phyloP scores from a whole-genome alignment of 257 asterid genomes.

The Craterostigma plantagineum region DNA sequence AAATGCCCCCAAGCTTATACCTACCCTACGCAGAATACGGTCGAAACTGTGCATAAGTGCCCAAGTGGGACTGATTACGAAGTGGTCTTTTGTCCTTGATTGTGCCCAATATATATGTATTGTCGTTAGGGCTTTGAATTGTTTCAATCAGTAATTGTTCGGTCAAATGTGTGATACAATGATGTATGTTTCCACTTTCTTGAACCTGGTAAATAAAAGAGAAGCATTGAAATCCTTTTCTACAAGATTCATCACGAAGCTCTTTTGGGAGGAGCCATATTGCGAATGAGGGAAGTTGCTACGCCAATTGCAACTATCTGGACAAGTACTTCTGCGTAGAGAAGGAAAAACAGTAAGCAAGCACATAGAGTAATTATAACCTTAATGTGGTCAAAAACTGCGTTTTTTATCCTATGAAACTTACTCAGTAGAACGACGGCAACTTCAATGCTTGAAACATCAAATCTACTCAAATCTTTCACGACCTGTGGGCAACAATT shows the following conservation, averaged over 20 bases:
- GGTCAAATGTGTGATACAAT: no score
- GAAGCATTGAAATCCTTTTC: no score
- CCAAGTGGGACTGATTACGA: neutral
- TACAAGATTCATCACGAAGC: conserved; percentile 20
- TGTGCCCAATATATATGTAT: no score
- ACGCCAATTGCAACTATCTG: conserved; percentile 25
- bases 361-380: neutral
- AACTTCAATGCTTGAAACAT: conserved; percentile 10
- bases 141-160: no score
- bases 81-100: conserved; percentile 2
- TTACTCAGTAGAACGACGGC: conserved; percentile 37
- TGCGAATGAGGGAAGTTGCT: conserved; percentile 30
- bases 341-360: no score
- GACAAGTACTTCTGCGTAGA: conserved; percentile 30
- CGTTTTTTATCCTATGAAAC: neutral
- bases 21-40: neutral
- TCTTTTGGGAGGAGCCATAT: conserved; percentile 90
- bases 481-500: conserved; percentile 20
- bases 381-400: neutral
- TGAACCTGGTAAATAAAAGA: no score
- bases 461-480: conserved; percentile 29
- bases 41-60: neutral
- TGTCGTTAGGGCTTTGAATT: no score
- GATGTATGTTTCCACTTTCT: no score
- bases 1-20: neutral